Conservation (phyloP, 495 filamentous ascomycete genomes). For the Xylaria intraflava region DNA sequence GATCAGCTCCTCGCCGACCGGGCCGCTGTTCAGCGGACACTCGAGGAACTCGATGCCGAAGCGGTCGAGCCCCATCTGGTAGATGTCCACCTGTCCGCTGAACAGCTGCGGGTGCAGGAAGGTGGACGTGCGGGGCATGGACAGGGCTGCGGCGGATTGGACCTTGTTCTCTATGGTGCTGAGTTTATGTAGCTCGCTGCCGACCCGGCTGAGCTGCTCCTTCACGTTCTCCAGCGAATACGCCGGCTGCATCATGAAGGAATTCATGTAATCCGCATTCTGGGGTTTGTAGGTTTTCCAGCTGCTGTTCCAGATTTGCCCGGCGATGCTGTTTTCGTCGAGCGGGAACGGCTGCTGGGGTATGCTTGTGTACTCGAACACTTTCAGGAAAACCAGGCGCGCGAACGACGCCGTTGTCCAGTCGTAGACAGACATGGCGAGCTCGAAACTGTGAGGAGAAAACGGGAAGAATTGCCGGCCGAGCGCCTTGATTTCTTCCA, state of each 20-base stretch:
- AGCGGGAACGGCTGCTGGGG: not conserved
- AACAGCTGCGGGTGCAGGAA: too few relatives aligned
- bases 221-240: constrained; percentile 1
- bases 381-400: constrained; percentile 3
- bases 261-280: constrained; percentile 1
- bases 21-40: not conserved
- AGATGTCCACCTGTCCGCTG: too few relatives aligned
- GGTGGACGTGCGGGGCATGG: not conserved
- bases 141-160: not conserved
- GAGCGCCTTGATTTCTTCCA: too few relatives aligned
- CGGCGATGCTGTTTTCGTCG: not conserved
- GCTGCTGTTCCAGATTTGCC: constrained; percentile 1
- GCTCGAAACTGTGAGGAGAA: constrained; percentile 4
- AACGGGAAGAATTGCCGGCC: too few relatives aligned
- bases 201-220: not conserved
- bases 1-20: not conserved
- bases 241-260: constrained; percentile 7
- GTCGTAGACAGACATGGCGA: constrained; percentile 6
- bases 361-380: constrained; percentile 8
- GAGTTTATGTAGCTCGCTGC: not conserved
- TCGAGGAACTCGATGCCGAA: not conserved
- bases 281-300: not conserved
- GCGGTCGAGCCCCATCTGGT: too few relatives aligned
- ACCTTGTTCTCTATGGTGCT: not conserved
- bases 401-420: constrained; percentile 10